Percentiles rank a stretch among this genome's conserved stretches.
Conservation (phyloP, 768 basidiomycete species). For the Tylopilus sp. region DNA sequence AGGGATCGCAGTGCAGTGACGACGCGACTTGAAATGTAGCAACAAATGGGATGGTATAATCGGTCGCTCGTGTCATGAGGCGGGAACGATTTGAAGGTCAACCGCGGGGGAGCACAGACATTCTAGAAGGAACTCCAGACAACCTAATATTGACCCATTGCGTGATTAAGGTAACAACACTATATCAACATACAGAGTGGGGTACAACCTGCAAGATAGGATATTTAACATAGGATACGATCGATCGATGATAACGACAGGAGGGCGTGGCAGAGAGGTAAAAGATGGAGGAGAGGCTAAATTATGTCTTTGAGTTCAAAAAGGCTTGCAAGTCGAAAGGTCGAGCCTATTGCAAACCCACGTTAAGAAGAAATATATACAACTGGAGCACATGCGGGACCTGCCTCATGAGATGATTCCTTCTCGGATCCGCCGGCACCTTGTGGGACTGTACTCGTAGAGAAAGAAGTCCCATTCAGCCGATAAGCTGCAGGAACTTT, state of each 20-base stretch:
- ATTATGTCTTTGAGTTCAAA: slow-evolving; percentile 45
- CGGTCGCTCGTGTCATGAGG: not conserved
- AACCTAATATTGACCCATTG: slow-evolving; percentile 1
- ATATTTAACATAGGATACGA: slow-evolving; percentile 7
- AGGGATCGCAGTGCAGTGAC: too few species aligned
- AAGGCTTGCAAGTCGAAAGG: slow-evolving; percentile 54
- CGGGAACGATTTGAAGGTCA: not conserved
- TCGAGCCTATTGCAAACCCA: slow-evolving; percentile 35
- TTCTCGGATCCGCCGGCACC: slow-evolving; percentile 30
- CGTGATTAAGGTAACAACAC: slow-evolving; percentile 28
- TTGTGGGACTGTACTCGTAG: slow-evolving; percentile 31
- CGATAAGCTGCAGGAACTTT: slow-evolving; percentile 39
- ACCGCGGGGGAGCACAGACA: not conserved
- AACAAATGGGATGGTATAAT: slow-evolving; percentile 13
- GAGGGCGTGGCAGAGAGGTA: not conserved
- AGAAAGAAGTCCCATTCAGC: slow-evolving; percentile 45
- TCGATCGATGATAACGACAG: not conserved
- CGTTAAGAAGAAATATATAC: not conserved
- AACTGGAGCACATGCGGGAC: not conserved
- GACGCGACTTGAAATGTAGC: too few species aligned
- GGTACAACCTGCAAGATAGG: slow-evolving; percentile 15
- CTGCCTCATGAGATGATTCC: slow-evolving; percentile 36
- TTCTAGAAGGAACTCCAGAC: not conserved
- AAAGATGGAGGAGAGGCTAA: slow-evolving; percentile 1
- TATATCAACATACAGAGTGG: slow-evolving; percentile 13